Evolutionary conservation across 257 asterid genomes (phyloP), one percentile per base, ranked within the genome.

Genomic region (Primulina huaijiensis): DNA sequence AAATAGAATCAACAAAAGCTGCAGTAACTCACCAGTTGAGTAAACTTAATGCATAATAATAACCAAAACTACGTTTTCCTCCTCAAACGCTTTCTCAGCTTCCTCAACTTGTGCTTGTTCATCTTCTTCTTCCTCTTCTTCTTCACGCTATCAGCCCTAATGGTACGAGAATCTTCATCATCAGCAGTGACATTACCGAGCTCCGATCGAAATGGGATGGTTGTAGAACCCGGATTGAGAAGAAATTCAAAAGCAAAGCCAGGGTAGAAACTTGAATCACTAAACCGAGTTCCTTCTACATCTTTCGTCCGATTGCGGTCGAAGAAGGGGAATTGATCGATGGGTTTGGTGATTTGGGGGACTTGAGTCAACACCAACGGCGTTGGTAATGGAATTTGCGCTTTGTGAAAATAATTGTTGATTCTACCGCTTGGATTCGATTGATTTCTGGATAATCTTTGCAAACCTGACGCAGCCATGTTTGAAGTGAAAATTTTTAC

Each of bases 61-160:
- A 27, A 67, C 64, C 74, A 50, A 55, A 69, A 57, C 84, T 85
- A 78, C 0, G 92, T 81, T 72, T 87, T 89, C 83, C 82, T 88
- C 77, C 92, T 79, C 68, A 75, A 76, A 29, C 81, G 84, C 85
- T 87, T 91, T 71, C 91, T 84, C 64, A 84, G 82, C 83, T 91
- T 91, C 93, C 82, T 85, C 83, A 91, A 60, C 81, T 91, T 91
- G 81, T 89, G 97, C 85, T 91, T 87, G 78, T 86, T 91, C 97
- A 91, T 91, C 90, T 89, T 91, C 89, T 27, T 87, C 70, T 86
- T 89, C 75, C 97, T 82, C 95, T 91, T 91, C 88, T 91, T 89
- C 87, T 91, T 91, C 75, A 87, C 92, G 72, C 95, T 89, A 62
- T 89, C 95, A 17, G 95, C 93, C 80, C 89, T 87, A 30, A 91